Evolutionary conservation across 2,329 filamentous ascomycete genomes (phyloP).

Genomic region (Ascomycota sp.): DNA sequence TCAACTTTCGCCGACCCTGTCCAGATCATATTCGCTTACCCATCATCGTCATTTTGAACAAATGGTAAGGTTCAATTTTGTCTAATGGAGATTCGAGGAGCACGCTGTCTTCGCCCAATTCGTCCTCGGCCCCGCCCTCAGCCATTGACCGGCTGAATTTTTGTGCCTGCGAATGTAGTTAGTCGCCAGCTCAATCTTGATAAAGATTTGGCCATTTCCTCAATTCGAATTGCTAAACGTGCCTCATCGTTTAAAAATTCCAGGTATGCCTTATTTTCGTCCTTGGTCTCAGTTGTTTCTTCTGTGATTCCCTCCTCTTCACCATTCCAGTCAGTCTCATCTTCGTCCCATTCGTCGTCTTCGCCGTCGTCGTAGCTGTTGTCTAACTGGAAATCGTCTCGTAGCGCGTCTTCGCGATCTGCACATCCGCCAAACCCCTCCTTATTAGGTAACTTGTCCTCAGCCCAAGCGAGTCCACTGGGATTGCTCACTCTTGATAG

Average conservation of each 20-base stretch:
- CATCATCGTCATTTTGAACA: conserved; percentile 64
- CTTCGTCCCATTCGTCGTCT: conserved; percentile 65
- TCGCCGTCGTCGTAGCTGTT: conserved; percentile 40
- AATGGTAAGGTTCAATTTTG: conserved; percentile 77
- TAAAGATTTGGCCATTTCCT: background rate
- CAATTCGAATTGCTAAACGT: conserved; percentile 6
- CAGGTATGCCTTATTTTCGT: conserved; percentile 83
- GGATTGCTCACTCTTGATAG: conserved; percentile 49
- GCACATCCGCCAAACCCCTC: background rate
- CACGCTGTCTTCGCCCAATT: conserved; percentile 78
- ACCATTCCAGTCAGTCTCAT: conserved; percentile 59
- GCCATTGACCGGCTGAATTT: conserved; percentile 49
- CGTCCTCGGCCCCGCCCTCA: conserved; percentile 55
- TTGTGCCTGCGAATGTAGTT: conserved; percentile 33
- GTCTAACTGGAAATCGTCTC: conserved; percentile 61
- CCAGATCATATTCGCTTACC: conserved; percentile 33
- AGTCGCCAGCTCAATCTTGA: background rate
- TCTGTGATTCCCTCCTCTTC: conserved; percentile 51
- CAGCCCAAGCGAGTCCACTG: too few species aligned
- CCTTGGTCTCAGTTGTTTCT: conserved; percentile 44
- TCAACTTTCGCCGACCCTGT: too few species aligned
- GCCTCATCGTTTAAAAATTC: conserved; percentile 89
- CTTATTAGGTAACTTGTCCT: background rate
- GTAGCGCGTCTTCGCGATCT: conserved; percentile 80
- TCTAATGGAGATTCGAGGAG: conserved; percentile 85